Evolutionary conservation across 2,329 filamentous ascomycete genomes (phyloP), one percentile per base, ranked within the genome.

Genomic region (Colletotrichum sp.): DNA sequence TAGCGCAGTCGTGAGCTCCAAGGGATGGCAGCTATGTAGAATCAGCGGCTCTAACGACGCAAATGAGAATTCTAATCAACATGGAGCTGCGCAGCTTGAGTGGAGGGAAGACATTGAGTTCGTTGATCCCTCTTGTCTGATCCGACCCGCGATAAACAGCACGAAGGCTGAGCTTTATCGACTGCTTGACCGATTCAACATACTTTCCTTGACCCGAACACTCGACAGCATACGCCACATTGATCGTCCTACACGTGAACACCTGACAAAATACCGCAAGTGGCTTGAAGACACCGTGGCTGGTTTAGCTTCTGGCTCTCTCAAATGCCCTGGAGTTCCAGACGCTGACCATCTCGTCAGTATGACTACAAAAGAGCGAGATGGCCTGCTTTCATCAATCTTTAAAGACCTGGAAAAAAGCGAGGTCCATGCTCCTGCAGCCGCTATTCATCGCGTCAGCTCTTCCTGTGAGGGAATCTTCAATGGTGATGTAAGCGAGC

Each of bases 391-490:
- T 8, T 4, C 16, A 13, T 36, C 28, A 16, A 10, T 71, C 0
- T 52, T 56, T 8, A 25, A 39, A 3, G 36, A 65, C 28, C 13
- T 71, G 12, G 28, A 66, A 48, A 60, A 62, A 13, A 66, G n/a
- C 4, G 25, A 66, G 18, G 43, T 66, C n/a, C 10, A 71, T 18
- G 69, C 69, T 4, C 43, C 61, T 6, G 69, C 61, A 58, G 58
- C 61, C n/a, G 60, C 69, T 27, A 71, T 71, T 10, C 30, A 71
- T 16, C 68, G 60, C 25, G 25, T 71, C 60, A 71, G 60, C 18
- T 56, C 61, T 48, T 48, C 9, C 15, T 78, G 77, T 6, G 78
- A 78, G 67, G 75, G 71, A 13, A 77, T 83, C 16, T 56, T 73
- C 25, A 52, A 25, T 12, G 65, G 70, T 2, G 70, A 73, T 32